Evolutionary conservation across 2,329 filamentous ascomycete genomes (phyloP).

Genomic region (Fusarium pseudoanthophilum): DNA sequence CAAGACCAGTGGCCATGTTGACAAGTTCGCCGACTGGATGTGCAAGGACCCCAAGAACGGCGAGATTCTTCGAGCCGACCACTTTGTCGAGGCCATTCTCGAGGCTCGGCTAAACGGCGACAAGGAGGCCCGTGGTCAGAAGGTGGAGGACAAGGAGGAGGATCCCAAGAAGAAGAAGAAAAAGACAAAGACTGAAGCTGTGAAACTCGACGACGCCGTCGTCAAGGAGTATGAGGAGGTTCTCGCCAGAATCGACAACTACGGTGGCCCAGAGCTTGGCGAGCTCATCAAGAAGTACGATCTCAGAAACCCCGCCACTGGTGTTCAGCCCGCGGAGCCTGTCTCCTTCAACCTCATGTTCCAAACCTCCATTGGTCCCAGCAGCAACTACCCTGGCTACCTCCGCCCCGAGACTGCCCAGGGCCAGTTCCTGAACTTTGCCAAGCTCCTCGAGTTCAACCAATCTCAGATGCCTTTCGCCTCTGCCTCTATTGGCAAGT

Average conservation of each 20-base stretch:
- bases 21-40: conserved; percentile 99
- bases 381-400: conserved; percentile 86
- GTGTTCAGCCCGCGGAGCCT: conserved; percentile 79
- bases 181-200: conserved; percentile 82
- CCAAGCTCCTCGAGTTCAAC: conserved; percentile 96
- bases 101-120: conserved; percentile 88
- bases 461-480: conserved; percentile 96
- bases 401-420: conserved; percentile 95
- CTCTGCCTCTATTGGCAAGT: conserved; percentile 96
- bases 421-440: conserved; percentile 97
- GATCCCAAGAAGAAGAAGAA: conserved; percentile 83
- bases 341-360: conserved; percentile 99
- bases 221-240: conserved; percentile 92
- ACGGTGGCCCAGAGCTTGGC: conserved; percentile 85
- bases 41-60: conserved; percentile 98
- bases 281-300: conserved; percentile 90
- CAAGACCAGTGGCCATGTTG: conserved; percentile 95
- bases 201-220: conserved; percentile 88
- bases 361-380: conserved; percentile 92
- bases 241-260: conserved; percentile 95
- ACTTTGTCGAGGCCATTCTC: conserved; percentile 94
- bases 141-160: conserved; percentile 80
- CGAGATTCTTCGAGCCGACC: conserved; percentile 95
- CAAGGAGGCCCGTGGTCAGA: conserved; percentile 89
- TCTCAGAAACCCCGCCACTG: conserved; percentile 87